Percentiles rank a stretch among this genome's conserved stretches.
Conservation (phyloP, 371 early-diverging fungal genomes). For the Agmasoma carcini region DNA sequence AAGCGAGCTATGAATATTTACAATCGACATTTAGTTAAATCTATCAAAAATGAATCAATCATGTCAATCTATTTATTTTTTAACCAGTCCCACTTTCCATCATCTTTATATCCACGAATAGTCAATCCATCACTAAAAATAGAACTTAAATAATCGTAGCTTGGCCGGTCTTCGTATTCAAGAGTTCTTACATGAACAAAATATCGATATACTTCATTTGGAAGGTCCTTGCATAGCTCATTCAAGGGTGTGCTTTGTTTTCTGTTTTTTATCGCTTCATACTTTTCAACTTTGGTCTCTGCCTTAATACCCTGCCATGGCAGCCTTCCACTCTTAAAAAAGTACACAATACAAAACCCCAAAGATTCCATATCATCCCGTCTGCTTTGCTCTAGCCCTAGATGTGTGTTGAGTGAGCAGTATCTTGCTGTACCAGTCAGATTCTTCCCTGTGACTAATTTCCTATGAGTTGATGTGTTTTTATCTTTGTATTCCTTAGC, state of each 20-base stretch:
- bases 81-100: constrained; percentile 48
- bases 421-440: constrained; percentile 97
- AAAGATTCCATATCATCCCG: constrained; percentile 96
- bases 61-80: neutral
- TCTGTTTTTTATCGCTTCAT: constrained; percentile 93
- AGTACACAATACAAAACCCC: constrained; percentile 96
- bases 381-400: constrained; percentile 90
- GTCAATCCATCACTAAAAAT: constrained; percentile 81
- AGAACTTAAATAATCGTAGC: constrained; percentile 83
- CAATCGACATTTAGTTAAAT: too few relatives aligned
- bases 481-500: constrained; percentile 93
- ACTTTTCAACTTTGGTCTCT: constrained; percentile 90
- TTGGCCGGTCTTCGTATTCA: constrained; percentile 92
- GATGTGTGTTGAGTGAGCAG: constrained; percentile 90
- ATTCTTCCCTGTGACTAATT: constrained; percentile 87
- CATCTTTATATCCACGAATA: constrained; percentile 58
- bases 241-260: constrained; percentile 91
- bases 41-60: too few relatives aligned
- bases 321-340: constrained; percentile 80
- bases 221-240: constrained; percentile 75
- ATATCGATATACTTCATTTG: constrained; percentile 80
- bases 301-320: constrained; percentile 99
- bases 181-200: constrained; percentile 83
- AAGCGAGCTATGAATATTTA: too few relatives aligned
- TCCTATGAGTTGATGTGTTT: constrained; percentile 82